Percentiles rank a stretch among this genome's conserved stretches.
These are phyloP conservation scores for Oxyria digyna DNA, from an alignment of 148 eudicot genomes.

Conservation along the genomic window DNA sequence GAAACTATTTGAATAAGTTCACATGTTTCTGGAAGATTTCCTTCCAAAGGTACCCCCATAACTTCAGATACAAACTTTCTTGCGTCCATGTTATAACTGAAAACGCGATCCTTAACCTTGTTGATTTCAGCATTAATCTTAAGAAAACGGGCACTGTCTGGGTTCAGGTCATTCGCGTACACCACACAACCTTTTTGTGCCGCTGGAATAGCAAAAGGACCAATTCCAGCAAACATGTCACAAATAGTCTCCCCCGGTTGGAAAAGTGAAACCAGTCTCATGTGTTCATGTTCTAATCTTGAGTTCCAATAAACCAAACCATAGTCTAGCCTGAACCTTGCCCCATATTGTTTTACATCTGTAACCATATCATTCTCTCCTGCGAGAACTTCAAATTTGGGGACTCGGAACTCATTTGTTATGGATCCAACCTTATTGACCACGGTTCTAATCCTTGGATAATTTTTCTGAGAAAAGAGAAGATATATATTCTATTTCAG, in stretches of 20 bases:
- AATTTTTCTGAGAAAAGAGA: slow-evolving; percentile 58
- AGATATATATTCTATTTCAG: slow-evolving; percentile 6
- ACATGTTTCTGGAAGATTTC: slow-evolving; percentile 20
- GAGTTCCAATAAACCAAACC: slow-evolving; percentile 98
- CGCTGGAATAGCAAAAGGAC: slow-evolving; percentile 97
- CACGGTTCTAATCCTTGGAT: slow-evolving; percentile 76
- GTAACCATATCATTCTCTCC: slow-evolving; percentile 84
- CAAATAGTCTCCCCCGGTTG: slow-evolving; percentile 66
- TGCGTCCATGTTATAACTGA: slow-evolving; percentile 71
- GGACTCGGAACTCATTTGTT: slow-evolving; percentile 89
- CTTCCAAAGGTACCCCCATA: slow-evolving; percentile 47
- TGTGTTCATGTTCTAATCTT: slow-evolving; percentile 92
- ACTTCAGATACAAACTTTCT: slow-evolving; percentile 58
- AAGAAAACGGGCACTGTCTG: slow-evolving; percentile 68
- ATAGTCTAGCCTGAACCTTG: slow-evolving; percentile 87
- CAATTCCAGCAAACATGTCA: slow-evolving; percentile 98
- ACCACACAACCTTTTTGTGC: slow-evolving; percentile 93
- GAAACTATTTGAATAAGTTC: slow-evolving; percentile 16
- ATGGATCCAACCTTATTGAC: slow-evolving; percentile 91
- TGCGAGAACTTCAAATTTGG: slow-evolving; percentile 80
- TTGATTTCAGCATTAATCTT: slow-evolving; percentile 77
- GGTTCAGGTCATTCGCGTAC: slow-evolving; percentile 91
- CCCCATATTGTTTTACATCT: slow-evolving; percentile 90
- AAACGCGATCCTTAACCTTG: slow-evolving; percentile 56
- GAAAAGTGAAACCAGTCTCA: slow-evolving; percentile 73